phyloP scores from a whole-genome alignment of 768 basidiomycete species.

The Tulasnella sp. region DNA sequence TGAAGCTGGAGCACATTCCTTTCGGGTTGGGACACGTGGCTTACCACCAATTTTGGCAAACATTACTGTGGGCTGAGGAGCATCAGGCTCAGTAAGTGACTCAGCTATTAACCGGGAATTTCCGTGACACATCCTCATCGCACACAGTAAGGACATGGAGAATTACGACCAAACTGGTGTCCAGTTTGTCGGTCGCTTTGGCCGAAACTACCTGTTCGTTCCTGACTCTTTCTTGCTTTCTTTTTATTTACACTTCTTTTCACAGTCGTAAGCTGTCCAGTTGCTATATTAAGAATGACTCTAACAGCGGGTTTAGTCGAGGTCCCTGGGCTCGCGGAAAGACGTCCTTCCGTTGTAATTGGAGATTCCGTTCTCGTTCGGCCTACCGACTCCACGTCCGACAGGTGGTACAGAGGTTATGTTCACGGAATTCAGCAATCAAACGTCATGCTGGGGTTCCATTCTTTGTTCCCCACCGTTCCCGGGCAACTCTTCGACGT shows the following conservation, averaged over 20 bases:
- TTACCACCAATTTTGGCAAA: slow-evolving; percentile 53
- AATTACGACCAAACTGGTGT: background rate
- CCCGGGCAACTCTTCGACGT: slow-evolving; percentile 52
- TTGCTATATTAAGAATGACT: background rate
- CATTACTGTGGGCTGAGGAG: slow-evolving; percentile 56
- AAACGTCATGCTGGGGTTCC: slow-evolving; percentile 59
- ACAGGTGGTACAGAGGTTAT: slow-evolving; percentile 59
- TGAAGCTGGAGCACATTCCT: background rate
- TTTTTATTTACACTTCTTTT: background rate
- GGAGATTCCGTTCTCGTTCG: slow-evolving; percentile 17
- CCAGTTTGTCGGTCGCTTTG: background rate
- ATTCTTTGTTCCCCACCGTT: slow-evolving; percentile 49
- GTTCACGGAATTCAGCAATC: slow-evolving; percentile 57
- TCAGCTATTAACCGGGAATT: background rate
- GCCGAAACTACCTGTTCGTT: background rate
- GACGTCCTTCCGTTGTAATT: slow-evolving; percentile 58
- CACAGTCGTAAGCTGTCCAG: background rate
- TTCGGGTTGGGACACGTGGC: slow-evolving; percentile 38
- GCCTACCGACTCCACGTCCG: background rate
- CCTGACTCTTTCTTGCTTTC: background rate
- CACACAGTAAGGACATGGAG: background rate
- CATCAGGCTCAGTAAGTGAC: slow-evolving; percentile 6
- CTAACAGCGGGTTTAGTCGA: slow-evolving; percentile 46
- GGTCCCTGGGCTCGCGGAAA: slow-evolving; percentile 61
- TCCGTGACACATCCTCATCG: background rate